Base-by-base conservation (phyloP, 306 rosid species). In the Gastrolobium bilobum region DNA sequence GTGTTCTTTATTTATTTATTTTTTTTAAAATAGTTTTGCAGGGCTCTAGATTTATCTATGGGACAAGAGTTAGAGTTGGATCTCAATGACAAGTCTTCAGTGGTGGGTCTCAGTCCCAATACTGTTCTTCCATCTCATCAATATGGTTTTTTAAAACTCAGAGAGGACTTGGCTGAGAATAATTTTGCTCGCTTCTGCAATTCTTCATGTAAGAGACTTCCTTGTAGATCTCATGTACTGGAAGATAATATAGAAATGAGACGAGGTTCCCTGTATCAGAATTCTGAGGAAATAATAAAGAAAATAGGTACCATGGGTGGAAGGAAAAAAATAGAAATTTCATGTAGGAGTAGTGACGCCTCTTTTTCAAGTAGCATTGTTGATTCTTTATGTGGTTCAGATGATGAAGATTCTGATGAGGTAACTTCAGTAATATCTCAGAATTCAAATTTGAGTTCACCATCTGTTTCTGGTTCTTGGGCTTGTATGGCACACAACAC, bases 71-170 rank as follows among this genome's bases (percentile, higher is more conserved):
- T 89, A 84, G 87, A 94, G 78, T 81, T 86, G 60, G 88, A 85
- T 78, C 83, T 54, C 47, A 79, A 83, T 39, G 81, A 84, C 72
- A 86, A 78, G 64, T 60, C 84, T 79, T 44, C 48, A 4, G 88
- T 81, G 82, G 88, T 81, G 82, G 92, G 73, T 84, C 82, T 89
- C 78, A 91, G 97, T 86, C 93, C 98, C 34, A 90, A 88, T 60
- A 90, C 96, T 3, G 94, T 92, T 85, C 96, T 94, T 80, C 90
- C 88, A 72, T 75, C 86, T 68, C 86, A 77, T 35, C 78, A 83
- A 35, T 82, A 65, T 68, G 66, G 52, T 85, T 81, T 82, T 20
- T 20, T 20, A 20, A n/a, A n/a, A n/a, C n/a, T n/a, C n/a, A n/a
- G n/a, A n/a, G n/a, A 82, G 13, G 92, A 87, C 68, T 89, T 89